phyloP scores from a whole-genome alignment of 768 basidiomycete genomes.

The Suillus americanus region DNA sequence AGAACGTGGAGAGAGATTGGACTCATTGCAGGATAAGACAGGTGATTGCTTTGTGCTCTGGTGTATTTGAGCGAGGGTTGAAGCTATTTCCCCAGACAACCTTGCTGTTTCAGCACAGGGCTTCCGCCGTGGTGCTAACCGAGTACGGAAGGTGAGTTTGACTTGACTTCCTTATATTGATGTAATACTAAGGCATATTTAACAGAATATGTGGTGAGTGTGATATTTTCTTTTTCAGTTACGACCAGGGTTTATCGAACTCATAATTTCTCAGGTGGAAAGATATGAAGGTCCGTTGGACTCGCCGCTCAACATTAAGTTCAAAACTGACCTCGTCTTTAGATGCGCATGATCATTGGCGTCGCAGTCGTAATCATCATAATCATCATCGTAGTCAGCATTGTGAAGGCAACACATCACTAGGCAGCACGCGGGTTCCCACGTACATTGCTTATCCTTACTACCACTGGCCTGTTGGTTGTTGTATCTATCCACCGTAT shows the following conservation, averaged over 20 bases:
- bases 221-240: not conserved
- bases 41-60: conserved; percentile 53
- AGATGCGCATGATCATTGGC: conserved; percentile 98
- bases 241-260: conserved; percentile 10
- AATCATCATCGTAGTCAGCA: conserved; percentile 92
- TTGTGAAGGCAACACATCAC: conserved; percentile 81
- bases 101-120: conserved; percentile 98
- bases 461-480: conserved; percentile 26
- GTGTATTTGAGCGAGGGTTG: not conserved
- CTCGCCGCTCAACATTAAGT: not conserved
- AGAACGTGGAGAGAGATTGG: conserved; percentile 91
- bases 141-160: conserved; percentile 83
- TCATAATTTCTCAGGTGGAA: conserved; percentile 70
- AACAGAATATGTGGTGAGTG: conserved; percentile 88
- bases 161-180: conserved; percentile 26
- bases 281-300: conserved; percentile 81
- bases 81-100: conserved; percentile 59
- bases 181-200: conserved; percentile 9
- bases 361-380: conserved; percentile 87
- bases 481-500: conserved; percentile 46
- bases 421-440: conserved; percentile 22
- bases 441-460: conserved; percentile 5
- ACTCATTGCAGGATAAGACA: conserved; percentile 96
- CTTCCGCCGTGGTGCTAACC: conserved; percentile 95
- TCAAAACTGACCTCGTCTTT: conserved; percentile 14